Percentiles rank a stretch among this genome's conserved stretches.
These are phyloP conservation scores for Penicillium subrubescens DNA, from an alignment of 495 filamentous ascomycete species.

Conservation along the genomic window DNA sequence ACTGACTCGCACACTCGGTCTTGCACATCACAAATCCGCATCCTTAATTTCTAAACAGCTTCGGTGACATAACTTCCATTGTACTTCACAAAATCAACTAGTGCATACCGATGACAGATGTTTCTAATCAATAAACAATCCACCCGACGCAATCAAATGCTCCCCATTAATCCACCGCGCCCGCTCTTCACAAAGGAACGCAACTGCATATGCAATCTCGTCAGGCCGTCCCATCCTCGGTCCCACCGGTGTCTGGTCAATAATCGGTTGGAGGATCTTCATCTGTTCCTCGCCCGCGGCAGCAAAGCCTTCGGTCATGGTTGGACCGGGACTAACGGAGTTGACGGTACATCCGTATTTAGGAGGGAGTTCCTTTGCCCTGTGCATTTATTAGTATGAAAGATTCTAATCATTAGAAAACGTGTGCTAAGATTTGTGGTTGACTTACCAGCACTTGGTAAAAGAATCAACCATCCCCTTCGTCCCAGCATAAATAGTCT, in stretches of 20 bases:
- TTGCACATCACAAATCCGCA: neutral
- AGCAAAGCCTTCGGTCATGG: conserved; percentile 35
- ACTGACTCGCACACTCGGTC: too few relatives aligned
- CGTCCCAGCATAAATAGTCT: conserved; percentile 31
- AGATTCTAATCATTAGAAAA: too few relatives aligned
- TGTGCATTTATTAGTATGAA: neutral
- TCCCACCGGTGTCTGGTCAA: conserved; percentile 42
- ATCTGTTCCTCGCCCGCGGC: conserved; percentile 39
- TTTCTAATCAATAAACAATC: conserved; percentile 32
- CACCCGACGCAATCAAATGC: conserved; percentile 39
- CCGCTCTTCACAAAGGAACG: conserved; percentile 36
- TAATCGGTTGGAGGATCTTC: conserved; percentile 39
- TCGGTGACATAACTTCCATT: neutral
- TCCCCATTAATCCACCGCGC: conserved; percentile 46
- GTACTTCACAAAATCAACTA: neutral
- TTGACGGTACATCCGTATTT: conserved; percentile 39
- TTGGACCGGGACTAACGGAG: conserved; percentile 34
- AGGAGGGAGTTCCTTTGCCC: conserved; percentile 34
- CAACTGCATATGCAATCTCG: conserved; percentile 46
- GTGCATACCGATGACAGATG: neutral
- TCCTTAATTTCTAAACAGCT: neutral
- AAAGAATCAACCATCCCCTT: conserved; percentile 38
- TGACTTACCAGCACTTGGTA: conserved; percentile 38
- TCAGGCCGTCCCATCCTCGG: conserved; percentile 36
- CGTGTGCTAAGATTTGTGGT: neutral